These are phyloP conservation scores for Collariella sp. DNA, from an alignment of 495 filamentous ascomycete genomes.

Conservation along the genomic window DNA sequence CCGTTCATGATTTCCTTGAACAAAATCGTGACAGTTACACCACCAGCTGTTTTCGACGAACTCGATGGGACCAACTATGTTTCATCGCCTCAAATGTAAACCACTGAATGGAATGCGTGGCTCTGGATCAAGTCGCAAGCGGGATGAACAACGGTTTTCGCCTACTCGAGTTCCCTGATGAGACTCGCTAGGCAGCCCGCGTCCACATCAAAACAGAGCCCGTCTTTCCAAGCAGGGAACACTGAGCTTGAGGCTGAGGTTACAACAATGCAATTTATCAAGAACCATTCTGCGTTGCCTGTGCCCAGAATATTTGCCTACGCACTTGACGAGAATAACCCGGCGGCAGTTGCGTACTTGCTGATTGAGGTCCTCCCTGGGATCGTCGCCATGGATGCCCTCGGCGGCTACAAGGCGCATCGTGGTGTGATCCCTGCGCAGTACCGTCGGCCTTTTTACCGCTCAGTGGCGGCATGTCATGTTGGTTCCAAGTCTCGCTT, in stretches of 20 bases:
- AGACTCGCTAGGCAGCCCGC: not conserved
- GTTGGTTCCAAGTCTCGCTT: not conserved
- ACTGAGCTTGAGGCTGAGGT: not conserved
- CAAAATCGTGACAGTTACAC: not conserved
- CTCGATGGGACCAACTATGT: not conserved
- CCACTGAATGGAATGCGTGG: not conserved
- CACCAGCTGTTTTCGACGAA: not conserved
- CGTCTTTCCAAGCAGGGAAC: no score
- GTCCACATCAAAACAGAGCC: not conserved
- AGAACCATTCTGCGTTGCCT: constrained; percentile 5
- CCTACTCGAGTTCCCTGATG: not conserved
- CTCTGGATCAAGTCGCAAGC: not conserved
- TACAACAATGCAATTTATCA: not conserved
- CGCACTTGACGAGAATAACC: constrained; percentile 5
- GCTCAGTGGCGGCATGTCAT: constrained; percentile 8
- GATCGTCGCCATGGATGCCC: constrained; percentile 14
- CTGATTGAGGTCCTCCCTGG: constrained; percentile 20
- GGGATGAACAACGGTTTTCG: constrained; percentile 1
- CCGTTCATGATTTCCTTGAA: not conserved
- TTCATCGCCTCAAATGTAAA: not conserved
- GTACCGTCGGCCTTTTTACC: constrained; percentile 4
- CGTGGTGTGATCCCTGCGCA: constrained; percentile 5
- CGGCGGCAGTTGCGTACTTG: constrained; percentile 14
- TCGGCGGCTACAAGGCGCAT: constrained; percentile 7
- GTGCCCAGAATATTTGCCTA: constrained; percentile 16